Evolutionary conservation across 345 rosid species (phyloP), one percentile per base, ranked within the genome.

Genomic region (thale cress (Arabidopsis thaliana)): DNA sequence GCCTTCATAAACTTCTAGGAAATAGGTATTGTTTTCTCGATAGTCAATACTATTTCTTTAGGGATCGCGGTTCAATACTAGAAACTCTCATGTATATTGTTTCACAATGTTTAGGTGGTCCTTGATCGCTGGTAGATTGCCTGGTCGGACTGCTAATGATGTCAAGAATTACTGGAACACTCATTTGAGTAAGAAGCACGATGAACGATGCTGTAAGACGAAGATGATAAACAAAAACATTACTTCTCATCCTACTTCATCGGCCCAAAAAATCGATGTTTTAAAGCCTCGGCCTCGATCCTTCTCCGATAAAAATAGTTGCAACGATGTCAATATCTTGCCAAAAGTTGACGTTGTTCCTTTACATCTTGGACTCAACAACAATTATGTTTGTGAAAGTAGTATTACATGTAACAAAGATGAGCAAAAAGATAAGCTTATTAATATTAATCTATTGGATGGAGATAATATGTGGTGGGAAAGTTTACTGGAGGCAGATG

Each of bases 1-100:
- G 85, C 41, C 86, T 87, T 12, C 91, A 85, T 40, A 86, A 85
- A 60, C 87, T 87, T 64, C 81, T 87, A 0, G 87, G 89, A 45
- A 87, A 87, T 67, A 80, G 89, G 89, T 28, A 28, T 28, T 28
- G 3, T 28, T 28, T 28, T 16, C 20, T 16, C 20, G 20, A 16
- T 16, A 16, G 20, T 16, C 20, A 16, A 16, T 16, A 16, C 20
- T 16, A 16, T 16, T 16, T 16, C 20, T 16, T 16, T 16, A 0
- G 20, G 20, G 20, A 16, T 16, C 20, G 20, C 20, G 20, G 20
- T 16, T 28, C 4, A 28, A 28, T 28, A 28, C 4, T 28, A 28
- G 4, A 2, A 28, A 28, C 32, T 28, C 32, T 2, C 4, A 28
- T 28, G 32, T 28, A 28, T 28, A 28, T 28, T 28, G 32, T 28